Evolutionary conservation across 2,329 filamentous ascomycete species (phyloP), one percentile per base, ranked within the genome.

Genomic region (Penicillium janthinellum): DNA sequence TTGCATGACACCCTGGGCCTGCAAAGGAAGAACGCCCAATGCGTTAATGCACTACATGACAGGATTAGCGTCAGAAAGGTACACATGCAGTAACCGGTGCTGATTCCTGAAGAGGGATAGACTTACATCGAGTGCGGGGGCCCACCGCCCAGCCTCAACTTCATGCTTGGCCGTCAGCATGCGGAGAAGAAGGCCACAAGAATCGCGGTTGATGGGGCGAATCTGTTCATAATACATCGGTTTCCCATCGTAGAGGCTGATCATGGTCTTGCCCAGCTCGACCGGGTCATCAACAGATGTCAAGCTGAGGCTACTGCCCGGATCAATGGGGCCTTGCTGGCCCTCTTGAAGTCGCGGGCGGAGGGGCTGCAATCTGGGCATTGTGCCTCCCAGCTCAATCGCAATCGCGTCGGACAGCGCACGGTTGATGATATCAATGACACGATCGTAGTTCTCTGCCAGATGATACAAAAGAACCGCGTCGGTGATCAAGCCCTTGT

Each of bases 391-490:
- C 68, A 96, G 85, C 69, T 96, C 92, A 11, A 94, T 84, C 12
- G 91, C 89, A 60, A 98, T 88, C 47, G 92, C 91, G 75, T 98
- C 92, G 57, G 93, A 96, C 38, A 99, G 83, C 3, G 93, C 90
- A 41, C 92, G 89, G 77, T 93, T 96, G 71, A 98, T 86, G 65
- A 98, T 94, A 28, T 86, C 82, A 45, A 97, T 87, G n/a, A 98
- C 96, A 56, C 88, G 92, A 74, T 99, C 92, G 74, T 96, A 98
- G 75, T 99, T 93, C 70, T 92, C 91, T 0, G 95, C 94, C 45
- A 99, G 83, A 75, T 99, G 94, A 75, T 96, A 98, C 54, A 99
- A 83, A 53, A 99, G 83, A 14, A 98, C 94, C 2, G 96, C 93
- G 76, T 99, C 95, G 0, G 94, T 96, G 1, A 90, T 92, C 52